phyloP scores from a whole-genome alignment of 1,139 yeast species.

The Diutina siamensis region DNA sequence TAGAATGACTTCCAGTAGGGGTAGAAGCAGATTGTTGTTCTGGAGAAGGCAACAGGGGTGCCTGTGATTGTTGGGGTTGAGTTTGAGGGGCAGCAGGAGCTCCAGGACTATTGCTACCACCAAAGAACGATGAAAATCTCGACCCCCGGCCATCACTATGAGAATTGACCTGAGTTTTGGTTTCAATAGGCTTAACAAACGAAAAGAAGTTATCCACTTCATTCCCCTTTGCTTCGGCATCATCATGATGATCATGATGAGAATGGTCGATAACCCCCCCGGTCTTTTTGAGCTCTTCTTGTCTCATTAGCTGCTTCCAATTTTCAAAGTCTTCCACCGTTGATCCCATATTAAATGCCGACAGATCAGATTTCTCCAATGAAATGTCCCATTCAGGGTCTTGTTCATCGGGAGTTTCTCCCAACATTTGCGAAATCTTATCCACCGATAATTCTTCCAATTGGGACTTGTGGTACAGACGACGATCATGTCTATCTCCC shows the following conservation, averaged over 20 bases:
- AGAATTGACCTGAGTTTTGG: background rate
- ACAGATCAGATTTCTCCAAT: conserved; percentile 15
- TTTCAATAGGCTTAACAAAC: conserved; percentile 24
- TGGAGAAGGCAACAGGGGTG: too few species aligned
- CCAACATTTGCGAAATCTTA: conserved; percentile 22
- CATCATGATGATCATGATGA: conserved; percentile 10
- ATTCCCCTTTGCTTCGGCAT: conserved; percentile 19
- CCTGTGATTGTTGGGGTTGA: background rate
- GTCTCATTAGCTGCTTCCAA: conserved; percentile 55
- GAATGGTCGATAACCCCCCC: conserved; percentile 18
- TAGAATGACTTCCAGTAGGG: background rate
- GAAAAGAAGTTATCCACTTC: conserved; percentile 45
- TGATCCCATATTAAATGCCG: conserved; percentile 28
- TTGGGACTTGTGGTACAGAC: conserved; percentile 16
- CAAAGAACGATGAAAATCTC: conserved; percentile 11
- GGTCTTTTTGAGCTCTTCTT: conserved; percentile 40
- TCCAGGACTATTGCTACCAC: background rate
- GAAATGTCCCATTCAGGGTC: conserved; percentile 43
- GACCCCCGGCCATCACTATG: background rate
- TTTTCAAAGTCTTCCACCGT: conserved; percentile 62
- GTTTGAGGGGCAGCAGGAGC: background rate
- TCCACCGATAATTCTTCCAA: conserved; percentile 20
- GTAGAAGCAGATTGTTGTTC: background rate
- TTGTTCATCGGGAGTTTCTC: conserved; percentile 31
- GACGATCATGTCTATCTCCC: conserved; percentile 22